Base-by-base conservation (phyloP, 2,329 filamentous ascomycete species). In the Mollisiaceae sp. region DNA sequence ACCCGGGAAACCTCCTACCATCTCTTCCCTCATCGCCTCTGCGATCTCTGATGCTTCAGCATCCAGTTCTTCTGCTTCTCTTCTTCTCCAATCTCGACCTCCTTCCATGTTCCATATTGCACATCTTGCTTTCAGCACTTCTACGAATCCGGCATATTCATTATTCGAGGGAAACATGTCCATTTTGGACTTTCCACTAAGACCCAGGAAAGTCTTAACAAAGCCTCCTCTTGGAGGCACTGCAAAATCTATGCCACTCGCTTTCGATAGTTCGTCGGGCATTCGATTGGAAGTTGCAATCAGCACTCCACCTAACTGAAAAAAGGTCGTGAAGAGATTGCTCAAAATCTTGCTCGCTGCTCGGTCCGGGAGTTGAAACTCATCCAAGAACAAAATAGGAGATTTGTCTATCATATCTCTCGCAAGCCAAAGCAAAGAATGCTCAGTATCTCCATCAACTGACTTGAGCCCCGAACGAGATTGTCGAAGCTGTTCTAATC, bases 41-140 rank as follows among this genome's bases (percentile, higher is more conserved):
- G 76, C 68, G 27, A 66, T 62, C 18, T 77, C 73, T 6, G 69
- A 70, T 12, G 58, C 52, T 56, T 71, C 67, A 47, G 39, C 35
- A 59, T 73, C 69, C 38, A 78, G 76, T 56, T 73, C 69, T 41
- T 78, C 78, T 36, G 75, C 78, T 61, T 90, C 86, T 59, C 83
- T 79, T 70, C 86, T 80, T 70, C 91, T 82, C 82, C 91, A 94
- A 74, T 95, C 92, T 63, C 82, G 86, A 1, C 85, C 84, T 1
- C 91, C 89, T 70, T 92, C 90, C 85, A 94, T 93, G 75, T 94
- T 89, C 90, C 91, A 94, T 59, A 94, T 88, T 72, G 94, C 91
- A 74, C 92, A 94, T 62, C 91, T 83, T 11, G 90, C 89, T 74
- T 90, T 91, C 41, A 94, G 76, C 0, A 94, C 88, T 52, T 93